Evolutionary conservation across 257 asterid species (phyloP).

Genomic region (Rehmannia glutinosa): DNA sequence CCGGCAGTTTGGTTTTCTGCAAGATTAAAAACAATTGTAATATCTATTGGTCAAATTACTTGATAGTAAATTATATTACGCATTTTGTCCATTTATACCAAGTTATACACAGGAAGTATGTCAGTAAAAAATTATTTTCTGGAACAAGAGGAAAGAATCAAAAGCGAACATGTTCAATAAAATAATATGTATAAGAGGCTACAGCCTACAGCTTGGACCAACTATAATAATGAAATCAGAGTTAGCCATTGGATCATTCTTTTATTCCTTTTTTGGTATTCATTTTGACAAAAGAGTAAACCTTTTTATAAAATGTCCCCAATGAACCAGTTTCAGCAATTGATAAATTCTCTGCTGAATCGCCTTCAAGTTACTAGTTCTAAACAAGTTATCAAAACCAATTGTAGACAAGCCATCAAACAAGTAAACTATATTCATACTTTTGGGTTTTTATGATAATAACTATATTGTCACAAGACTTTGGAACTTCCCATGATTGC

Average conservation of each 20-base stretch:
- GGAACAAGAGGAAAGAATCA: not conserved
- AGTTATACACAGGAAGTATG: not conserved
- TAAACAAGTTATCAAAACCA: not conserved
- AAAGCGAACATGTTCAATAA: not conserved
- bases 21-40: not conserved
- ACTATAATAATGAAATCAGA: not conserved
- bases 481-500: constrained; percentile 12
- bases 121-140: not conserved
- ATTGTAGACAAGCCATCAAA: not conserved
- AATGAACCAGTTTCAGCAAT: not conserved
- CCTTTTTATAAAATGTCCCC: not conserved
- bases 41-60: not conserved
- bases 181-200: not conserved
- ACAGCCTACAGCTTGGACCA: not conserved
- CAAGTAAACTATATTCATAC: not conserved
- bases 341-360: not conserved
- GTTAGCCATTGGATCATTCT: not conserved
- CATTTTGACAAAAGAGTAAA: not conserved
- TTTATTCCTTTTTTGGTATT: not conserved
- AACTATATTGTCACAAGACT: not conserved
- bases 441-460: constrained; percentile 12
- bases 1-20: constrained; percentile 83
- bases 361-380: not conserved
- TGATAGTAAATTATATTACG: constrained; percentile 5
- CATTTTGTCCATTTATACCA: not conserved